A percentile compares a stretch with the other conserved stretches of the same genome.
phyloP scores from a whole-genome alignment of 179 eudicot genomes.

The Camellia oleifera region DNA sequence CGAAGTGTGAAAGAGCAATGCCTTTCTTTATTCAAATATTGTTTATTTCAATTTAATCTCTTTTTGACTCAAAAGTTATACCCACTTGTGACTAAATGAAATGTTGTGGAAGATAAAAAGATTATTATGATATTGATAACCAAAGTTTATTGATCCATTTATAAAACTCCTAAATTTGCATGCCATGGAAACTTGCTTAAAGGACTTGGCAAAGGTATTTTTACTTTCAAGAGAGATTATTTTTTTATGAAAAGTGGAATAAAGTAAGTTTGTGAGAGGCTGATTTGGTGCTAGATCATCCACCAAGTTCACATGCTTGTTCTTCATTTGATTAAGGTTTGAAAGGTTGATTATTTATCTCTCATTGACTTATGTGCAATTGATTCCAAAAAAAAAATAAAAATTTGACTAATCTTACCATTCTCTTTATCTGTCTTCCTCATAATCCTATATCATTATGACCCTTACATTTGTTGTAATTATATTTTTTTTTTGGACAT shows the following conservation, averaged over 20 bases:
- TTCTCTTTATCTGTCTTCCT: no score
- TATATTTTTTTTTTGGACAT: no score
- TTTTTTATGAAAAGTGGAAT: not conserved
- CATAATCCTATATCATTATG: no score
- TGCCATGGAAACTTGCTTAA: not conserved
- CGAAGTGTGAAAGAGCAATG: not conserved
- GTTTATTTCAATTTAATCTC: not conserved
- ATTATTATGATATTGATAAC: not conserved
- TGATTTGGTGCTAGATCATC: no score
- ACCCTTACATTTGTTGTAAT: no score
- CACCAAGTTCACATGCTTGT: not conserved
- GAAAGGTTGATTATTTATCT: no score
- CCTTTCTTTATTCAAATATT: constrained; percentile 3
- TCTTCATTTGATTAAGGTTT: not conserved
- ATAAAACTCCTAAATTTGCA: not conserved
- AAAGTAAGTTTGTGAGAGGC: not conserved
- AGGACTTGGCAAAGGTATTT: not conserved
- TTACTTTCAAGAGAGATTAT: no score
- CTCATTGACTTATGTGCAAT: no score
- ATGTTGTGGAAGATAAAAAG: not conserved
- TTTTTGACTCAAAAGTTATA: constrained; percentile 9
- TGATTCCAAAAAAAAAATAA: no score
- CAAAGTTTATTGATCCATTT: not conserved
- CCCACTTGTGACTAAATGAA: constrained; percentile 8
- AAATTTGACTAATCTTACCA: no score